Percentiles rank a stretch among this genome's conserved stretches.
These are phyloP conservation scores for Cydonia oblonga DNA, from an alignment of 331 rosid species.

Conservation along the genomic window DNA sequence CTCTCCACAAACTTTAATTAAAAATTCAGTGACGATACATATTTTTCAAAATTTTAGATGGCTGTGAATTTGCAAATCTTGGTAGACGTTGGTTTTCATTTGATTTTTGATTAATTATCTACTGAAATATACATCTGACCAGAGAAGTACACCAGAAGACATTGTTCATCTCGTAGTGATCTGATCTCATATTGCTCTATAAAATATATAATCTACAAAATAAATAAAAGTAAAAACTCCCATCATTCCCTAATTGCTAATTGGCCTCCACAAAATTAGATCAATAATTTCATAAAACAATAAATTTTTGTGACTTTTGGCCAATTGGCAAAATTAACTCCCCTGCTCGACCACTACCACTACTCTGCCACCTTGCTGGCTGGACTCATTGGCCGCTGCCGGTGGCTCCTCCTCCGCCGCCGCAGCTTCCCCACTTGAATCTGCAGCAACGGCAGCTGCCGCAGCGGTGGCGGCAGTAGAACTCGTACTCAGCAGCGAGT, in stretches of 20 bases:
- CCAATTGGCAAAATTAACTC: constrained; percentile 3
- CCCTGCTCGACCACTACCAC: constrained; percentile 21
- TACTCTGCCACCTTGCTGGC: constrained; percentile 1
- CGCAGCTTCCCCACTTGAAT: neutral
- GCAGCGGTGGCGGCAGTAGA: neutral
- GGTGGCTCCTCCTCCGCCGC: neutral
- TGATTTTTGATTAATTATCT: neutral
- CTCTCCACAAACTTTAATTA: neutral
- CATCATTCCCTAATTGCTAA: neutral
- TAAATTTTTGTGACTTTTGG: neutral
- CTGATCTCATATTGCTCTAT: neutral
- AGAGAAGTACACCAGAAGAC: neutral
- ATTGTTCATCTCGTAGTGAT: neutral
- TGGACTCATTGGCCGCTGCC: constrained; percentile 13
- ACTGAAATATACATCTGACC: neutral
- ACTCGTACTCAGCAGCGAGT: constrained; percentile 30
- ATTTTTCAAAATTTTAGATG: no score
- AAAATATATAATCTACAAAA: neutral
- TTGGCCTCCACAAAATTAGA: neutral
- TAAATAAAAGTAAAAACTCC: neutral
- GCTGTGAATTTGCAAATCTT: neutral
- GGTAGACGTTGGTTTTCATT: neutral
- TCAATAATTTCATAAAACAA: neutral
- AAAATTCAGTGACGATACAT: no score
- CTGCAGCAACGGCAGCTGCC: neutral